Base-by-base conservation (phyloP, 1,139 yeast species). In the Zygosaccharomyces pseudobailii region DNA sequence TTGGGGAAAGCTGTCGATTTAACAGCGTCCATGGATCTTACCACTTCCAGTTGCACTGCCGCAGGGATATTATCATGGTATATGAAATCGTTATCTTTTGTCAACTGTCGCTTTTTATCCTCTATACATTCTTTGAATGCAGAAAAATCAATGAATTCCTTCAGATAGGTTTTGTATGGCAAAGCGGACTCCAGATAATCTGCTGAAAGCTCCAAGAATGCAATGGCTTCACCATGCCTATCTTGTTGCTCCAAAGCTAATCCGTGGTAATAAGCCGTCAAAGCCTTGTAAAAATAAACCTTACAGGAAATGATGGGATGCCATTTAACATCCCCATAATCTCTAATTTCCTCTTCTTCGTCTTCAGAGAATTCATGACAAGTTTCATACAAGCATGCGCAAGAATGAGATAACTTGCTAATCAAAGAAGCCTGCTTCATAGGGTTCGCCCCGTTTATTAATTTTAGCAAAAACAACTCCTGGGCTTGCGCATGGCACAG, bases 401-500 rank as follows among this genome's bases (percentile, higher is more conserved):
- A 73, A 3, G 88, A 75, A 46, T 77, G 71, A 23, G 95, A 81
- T 47, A 92, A 73, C 64, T 82, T 88, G 9, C 96, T 74, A 28
- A 85, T 76, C 63, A 90, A 72, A 0, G 92, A 78, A 38, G 84
- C 81, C 43, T 63, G 66, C 58, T 81, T 82, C 42, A 69, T 46
- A 1, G 62, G 55, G 20, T 57, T 56, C 1, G 64, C 56, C 3
- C 60, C 54, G 40, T 74, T 74, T 36, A 88, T 67, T 25, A 83
- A 77, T 55, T 80, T 84, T 59, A 84, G 68, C 4, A 84, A 70
- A 62, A 90, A 89, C 8, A 86, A 76, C 57, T 92, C 97, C 63
- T 89, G 97, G 2, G 94, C 87, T 64, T 92, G 96, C 0, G 95
- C 94, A 49, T 88, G 71, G 79, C 83, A 79, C 50, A 90, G 66